Evolutionary conservation across 2,329 filamentous ascomycete genomes (phyloP), one percentile per base, ranked within the genome.

Genomic region (Xylariales sp.): DNA sequence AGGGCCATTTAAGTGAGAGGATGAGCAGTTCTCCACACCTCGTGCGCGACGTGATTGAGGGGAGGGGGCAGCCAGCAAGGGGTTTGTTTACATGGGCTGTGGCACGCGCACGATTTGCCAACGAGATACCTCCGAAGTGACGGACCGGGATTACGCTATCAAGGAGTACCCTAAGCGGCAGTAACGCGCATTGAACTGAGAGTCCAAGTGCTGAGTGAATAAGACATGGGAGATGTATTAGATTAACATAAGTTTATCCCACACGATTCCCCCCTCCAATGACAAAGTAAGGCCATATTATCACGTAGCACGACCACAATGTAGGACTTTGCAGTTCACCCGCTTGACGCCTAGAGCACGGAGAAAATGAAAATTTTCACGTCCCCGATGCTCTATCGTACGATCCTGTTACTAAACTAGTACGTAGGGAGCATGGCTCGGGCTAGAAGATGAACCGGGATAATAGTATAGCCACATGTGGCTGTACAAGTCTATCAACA

Each of bases 271-370:
- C 48, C 14, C 32, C 16, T n/a, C 30, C 49, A 32, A 52, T 52
- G 16, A 34, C 49, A 34, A 12, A n/a, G 30, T 14, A n/a, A 10
- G 30, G 30, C 18, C n/a, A 32, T 16, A 32, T 32, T 16, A 52
- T 52, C 49, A 52, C 30, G 49, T 52, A 52, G 14, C 49, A 52
- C 49, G 5, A 52, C n/a, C 28, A 32, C 16, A 32, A 16, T 30
- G 28, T 34, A 52, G 28, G 49, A 16, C 28, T 30, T 52, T 9
- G 10, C 49, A 36, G 49, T 6, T 41, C 32, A 34, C 32, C 48
- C 5, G 3, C 3, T 52, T 36, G 49, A 52, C 14, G 49, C 49
- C 39, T 41, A 49, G 46, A 30, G 5, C 10, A 49, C 12, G 14
- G 18, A 9, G 30, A 30, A 28, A 30, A 28, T 30, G 30, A 52